These are phyloP conservation scores for Diplodia corticola DNA, from an alignment of 2,329 filamentous ascomycete species.

Conservation along the genomic window DNA sequence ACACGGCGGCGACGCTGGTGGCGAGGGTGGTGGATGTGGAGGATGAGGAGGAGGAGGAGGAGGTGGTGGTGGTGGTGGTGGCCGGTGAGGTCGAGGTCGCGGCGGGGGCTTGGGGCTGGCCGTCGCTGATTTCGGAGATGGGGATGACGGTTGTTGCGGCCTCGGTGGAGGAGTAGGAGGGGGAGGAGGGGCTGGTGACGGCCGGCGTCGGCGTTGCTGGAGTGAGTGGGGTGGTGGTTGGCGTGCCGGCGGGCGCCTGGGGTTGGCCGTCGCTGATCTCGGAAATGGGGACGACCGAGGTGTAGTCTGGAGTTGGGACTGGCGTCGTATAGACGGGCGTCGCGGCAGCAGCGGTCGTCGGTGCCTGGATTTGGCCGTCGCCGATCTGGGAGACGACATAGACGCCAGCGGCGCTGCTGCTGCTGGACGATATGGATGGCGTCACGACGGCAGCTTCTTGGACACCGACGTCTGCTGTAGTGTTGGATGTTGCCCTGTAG, in stretches of 20 bases:
- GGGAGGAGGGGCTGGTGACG: neutral
- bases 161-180: neutral
- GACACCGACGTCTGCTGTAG: neutral
- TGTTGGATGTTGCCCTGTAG: neutral
- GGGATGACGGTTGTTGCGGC: neutral
- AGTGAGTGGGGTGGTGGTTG: neutral
- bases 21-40: neutral
- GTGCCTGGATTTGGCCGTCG: conserved; percentile 26
- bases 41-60: neutral
- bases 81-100: neutral
- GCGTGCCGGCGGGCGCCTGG: conserved; percentile 22
- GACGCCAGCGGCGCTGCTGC: neutral
- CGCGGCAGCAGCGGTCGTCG: conserved; percentile 10
- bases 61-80: neutral
- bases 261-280: conserved; percentile 25
- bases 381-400: conserved; percentile 22
- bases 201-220: neutral
- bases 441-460: neutral
- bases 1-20: conserved; percentile 10
- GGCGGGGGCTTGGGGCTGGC: conserved; percentile 29
- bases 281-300: conserved; percentile 5
- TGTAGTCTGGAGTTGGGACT: neutral
- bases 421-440: neutral
- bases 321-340: neutral
- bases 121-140: conserved; percentile 35